Evolutionary conservation across 1,284 basidiomycete genomes (phyloP), one percentile per base, ranked within the genome.

Genomic region (Leccinum subspadiceum): DNA sequence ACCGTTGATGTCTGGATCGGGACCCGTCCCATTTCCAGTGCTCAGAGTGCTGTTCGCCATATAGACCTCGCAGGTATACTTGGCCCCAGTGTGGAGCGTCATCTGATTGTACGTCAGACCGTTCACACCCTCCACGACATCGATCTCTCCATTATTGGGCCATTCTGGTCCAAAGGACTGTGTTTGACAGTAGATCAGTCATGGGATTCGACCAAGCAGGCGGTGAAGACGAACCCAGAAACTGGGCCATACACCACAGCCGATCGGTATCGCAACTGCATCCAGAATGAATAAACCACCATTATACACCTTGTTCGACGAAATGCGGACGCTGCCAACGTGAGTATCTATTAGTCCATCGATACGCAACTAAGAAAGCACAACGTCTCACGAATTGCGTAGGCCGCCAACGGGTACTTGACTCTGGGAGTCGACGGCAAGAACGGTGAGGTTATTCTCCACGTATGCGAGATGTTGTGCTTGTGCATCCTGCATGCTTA

Each of bases 251-350:
- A 86, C 81, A 48, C 83, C 83, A 73, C 90, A 93, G 1, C 92
- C 92, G 65, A 84, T 81, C 3, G 92, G 90, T 85, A 92, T 91
- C 26, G 82, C 74, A 52, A 70, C 76, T 64, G 92, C 81, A 71
- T 94, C 91, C 31, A 89, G 80, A 63, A 95, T 83, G 75, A 94
- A 87, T 20, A 94, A 78, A 1, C 90, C 92, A 12, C 80, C 76
- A 35, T 76, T 81, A 72, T 85, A 94, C 2, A 76, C 73, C 65
- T 86, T 83, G 68, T 84, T 83, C 51, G 85, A 82, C 44, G 77
- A 78, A 65, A 95, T 88, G 55, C 92, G 86, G 33, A 94, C 82
- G 4, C 87, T 88, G 63, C 15, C 51, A 10, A 29, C 46, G 41
- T 44, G 5, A 20, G 5, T 12, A n/a, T n/a, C 10, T 2, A 51